These are phyloP conservation scores for Scytalidium lignicola DNA, from an alignment of 2,329 filamentous ascomycete genomes.

Conservation along the genomic window DNA sequence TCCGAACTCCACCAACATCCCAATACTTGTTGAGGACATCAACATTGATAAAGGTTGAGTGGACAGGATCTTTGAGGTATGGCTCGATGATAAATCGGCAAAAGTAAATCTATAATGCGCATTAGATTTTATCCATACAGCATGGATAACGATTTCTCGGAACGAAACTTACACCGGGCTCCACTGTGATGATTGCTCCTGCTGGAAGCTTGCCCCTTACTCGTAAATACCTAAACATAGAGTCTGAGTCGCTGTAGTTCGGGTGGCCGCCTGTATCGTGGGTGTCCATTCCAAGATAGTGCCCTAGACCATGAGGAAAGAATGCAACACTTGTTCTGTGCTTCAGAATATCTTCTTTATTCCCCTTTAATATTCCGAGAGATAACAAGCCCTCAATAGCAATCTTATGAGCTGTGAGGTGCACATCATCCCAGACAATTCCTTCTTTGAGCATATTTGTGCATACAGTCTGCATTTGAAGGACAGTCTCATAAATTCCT, in stretches of 20 bases:
- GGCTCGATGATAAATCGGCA: constrained; percentile 83
- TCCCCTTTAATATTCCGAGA: constrained; percentile 68
- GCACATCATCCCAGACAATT: constrained; percentile 75
- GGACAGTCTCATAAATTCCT: constrained; percentile 76
- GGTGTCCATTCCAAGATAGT: constrained; percentile 89
- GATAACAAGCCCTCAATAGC: constrained; percentile 73
- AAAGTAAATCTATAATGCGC: constrained; percentile 67
- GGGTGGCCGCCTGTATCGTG: constrained; percentile 80
- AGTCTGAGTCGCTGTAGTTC: constrained; percentile 73
- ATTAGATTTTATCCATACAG: not conserved
- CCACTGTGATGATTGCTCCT: constrained; percentile 85
- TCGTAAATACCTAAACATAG: constrained; percentile 81
- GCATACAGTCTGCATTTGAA: constrained; percentile 79
- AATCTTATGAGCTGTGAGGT: constrained; percentile 72
- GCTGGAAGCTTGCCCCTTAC: constrained; percentile 71
- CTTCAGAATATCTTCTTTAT: constrained; percentile 68
- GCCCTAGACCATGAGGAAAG: constrained; percentile 85
- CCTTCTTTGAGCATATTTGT: constrained; percentile 69
- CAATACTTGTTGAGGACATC: constrained; percentile 73
- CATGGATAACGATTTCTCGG: too few relatives aligned
- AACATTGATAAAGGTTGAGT: constrained; percentile 71
- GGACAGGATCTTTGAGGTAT: constrained; percentile 66
- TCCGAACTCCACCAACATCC: constrained; percentile 70
- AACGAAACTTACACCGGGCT: constrained; percentile 73
- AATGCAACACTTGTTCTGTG: constrained; percentile 82